These are phyloP conservation scores for Mortierella antarctica DNA, from an alignment of 192 early-diverging fungal genomes.

Conservation along the genomic window DNA sequence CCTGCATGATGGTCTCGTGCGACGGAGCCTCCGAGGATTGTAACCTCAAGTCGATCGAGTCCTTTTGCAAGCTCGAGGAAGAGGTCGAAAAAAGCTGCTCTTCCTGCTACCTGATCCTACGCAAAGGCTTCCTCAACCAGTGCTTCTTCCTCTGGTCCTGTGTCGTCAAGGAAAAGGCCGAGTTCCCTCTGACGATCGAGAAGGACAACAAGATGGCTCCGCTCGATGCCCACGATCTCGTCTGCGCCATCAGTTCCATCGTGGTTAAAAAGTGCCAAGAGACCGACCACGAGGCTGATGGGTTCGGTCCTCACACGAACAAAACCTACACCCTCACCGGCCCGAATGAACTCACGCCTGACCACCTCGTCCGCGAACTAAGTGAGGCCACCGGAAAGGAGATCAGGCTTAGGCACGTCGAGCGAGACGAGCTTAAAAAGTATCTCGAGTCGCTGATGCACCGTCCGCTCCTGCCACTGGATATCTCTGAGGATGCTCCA, in stretches of 20 bases:
- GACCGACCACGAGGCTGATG: background rate
- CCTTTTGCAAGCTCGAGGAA: conserved; percentile 30
- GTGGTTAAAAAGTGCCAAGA: conserved; percentile 7
- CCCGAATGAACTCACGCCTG: conserved; percentile 14
- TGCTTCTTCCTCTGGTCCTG: conserved; percentile 23
- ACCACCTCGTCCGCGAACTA: conserved; percentile 12
- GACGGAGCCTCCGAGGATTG: conserved; percentile 7
- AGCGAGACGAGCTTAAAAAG: conserved; percentile 22
- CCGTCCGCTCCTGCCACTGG: background rate
- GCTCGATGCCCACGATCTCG: conserved; percentile 19
- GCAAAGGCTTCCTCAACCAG: conserved; percentile 31
- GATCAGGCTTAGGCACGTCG: conserved; percentile 25
- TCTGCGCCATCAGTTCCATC: conserved; percentile 16
- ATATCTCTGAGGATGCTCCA: too few species aligned
- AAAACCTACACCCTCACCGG: conserved; percentile 39
- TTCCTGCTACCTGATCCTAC: conserved; percentile 21
- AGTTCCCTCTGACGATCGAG: conserved; percentile 15
- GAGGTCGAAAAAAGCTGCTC: conserved; percentile 2
- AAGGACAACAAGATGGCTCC: conserved; percentile 21
- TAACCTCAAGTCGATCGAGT: conserved; percentile 15
- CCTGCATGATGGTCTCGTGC: conserved; percentile 18
- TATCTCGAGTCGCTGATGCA: conserved; percentile 31
- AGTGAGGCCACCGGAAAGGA: conserved; percentile 24
- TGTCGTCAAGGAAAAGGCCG: conserved; percentile 13
- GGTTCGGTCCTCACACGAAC: conserved; percentile 18